A percentile compares a stretch with the other conserved stretches of the same genome.
These are phyloP conservation scores for Trametes elegans DNA, from an alignment of 768 basidiomycete genomes.

Conservation along the genomic window DNA sequence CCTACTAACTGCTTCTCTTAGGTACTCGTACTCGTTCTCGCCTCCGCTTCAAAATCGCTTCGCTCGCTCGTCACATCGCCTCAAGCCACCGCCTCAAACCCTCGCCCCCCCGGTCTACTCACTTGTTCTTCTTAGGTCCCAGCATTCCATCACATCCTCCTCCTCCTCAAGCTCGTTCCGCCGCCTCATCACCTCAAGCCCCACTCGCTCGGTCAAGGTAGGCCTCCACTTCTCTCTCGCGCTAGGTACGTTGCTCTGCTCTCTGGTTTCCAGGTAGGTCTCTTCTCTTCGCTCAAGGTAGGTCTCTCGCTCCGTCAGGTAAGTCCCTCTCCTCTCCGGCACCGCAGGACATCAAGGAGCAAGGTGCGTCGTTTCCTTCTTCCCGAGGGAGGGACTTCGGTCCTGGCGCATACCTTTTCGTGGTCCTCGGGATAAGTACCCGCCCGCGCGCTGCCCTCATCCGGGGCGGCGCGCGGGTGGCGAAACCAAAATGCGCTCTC, in stretches of 20 bases:
- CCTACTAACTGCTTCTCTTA: no score
- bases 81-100: no score
- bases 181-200: neutral
- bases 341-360: neutral
- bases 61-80: no score
- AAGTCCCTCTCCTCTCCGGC: neutral
- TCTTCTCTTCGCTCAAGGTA: neutral
- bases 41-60: no score
- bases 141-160: neutral
- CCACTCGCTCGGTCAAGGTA: neutral
- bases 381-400: slow-evolving; percentile 10
- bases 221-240: neutral
- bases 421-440: slow-evolving; percentile 14
- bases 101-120: no score
- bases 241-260: neutral
- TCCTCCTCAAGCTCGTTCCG: neutral
- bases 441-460: neutral
- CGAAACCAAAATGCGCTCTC: slow-evolving; percentile 7
- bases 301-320: no score
- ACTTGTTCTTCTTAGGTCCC: no score
- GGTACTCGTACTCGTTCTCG: no score
- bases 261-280: neutral
- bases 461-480: neutral
- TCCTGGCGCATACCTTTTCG: slow-evolving; percentile 13
- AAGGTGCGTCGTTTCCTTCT: slow-evolving; percentile 2